Conservation (phyloP, 2,329 filamentous ascomycete species). For the Beauveria medogensis region DNA sequence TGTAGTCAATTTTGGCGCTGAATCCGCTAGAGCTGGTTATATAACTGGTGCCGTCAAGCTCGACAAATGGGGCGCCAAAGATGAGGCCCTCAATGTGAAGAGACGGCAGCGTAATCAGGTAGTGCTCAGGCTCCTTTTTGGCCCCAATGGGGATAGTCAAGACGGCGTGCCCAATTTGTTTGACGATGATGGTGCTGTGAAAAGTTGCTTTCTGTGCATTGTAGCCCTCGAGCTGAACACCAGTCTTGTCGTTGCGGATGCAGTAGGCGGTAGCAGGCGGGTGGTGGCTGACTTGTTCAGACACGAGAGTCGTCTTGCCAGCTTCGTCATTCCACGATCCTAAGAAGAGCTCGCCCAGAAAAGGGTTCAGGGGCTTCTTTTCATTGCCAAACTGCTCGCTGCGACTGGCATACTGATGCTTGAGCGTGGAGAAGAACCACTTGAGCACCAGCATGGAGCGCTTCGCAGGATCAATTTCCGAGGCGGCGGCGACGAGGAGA, state of each 20-base stretch:
- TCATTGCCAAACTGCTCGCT: conserved; percentile 81
- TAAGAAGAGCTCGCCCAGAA: conserved; percentile 88
- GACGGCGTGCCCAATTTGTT: conserved; percentile 85
- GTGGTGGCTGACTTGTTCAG: conserved; percentile 93
- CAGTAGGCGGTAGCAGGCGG: conserved; percentile 91
- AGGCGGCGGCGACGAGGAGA: conserved; percentile 73
- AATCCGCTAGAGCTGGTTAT: conserved; percentile 84
- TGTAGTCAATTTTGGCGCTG: conserved; percentile 85
- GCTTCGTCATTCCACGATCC: conserved; percentile 80
- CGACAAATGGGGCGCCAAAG: conserved; percentile 78
- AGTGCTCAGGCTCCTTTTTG: conserved; percentile 49
- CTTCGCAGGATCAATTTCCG: conserved; percentile 71
- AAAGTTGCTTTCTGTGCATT: conserved; percentile 97
- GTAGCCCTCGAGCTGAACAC: conserved; percentile 75
- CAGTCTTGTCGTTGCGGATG: conserved; percentile 79
- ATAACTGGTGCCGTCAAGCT: conserved; percentile 76
- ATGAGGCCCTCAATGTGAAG: conserved; percentile 93
- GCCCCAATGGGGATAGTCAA: conserved; percentile 56
- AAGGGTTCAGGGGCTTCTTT: conserved; percentile 97
- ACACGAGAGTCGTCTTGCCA: conserved; percentile 78
- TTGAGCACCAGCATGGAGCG: conserved; percentile 82
- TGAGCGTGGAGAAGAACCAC: conserved; percentile 91
- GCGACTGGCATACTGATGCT: conserved; percentile 68
- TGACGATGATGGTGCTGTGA: conserved; percentile 86
- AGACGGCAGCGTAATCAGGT: conserved; percentile 83